Conservation (phyloP, 306 rosid species). For the Quillaja saponaria region DNA sequence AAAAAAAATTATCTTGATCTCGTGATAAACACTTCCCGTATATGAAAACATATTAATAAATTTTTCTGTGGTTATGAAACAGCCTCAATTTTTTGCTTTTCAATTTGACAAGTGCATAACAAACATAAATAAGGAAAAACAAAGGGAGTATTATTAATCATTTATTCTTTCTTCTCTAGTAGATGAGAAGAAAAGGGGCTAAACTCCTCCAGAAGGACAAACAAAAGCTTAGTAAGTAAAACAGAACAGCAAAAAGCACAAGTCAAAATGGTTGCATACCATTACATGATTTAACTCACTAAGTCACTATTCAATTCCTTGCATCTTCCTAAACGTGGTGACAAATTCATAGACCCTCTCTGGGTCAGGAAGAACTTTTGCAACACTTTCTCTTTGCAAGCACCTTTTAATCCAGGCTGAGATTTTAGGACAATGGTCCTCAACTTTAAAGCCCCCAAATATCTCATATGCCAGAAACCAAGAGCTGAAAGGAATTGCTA, state of each 20-base stretch:
- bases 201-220: not conserved
- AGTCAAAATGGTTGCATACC: too few species aligned
- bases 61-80: too few species aligned
- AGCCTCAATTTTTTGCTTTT: too few species aligned
- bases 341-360: constrained; percentile 33
- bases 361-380: constrained; percentile 34
- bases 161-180: not conserved
- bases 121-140: too few species aligned
- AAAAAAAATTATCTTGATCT: too few species aligned
- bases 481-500: constrained; percentile 30
- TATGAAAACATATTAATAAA: too few species aligned
- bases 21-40: too few species aligned
- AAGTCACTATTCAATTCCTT: constrained; percentile 26
- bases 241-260: too few species aligned
- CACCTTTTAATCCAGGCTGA: constrained; percentile 46
- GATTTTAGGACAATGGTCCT: constrained; percentile 40
- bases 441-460: constrained; percentile 40
- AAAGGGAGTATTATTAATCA: too few species aligned
- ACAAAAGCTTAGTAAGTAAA: not conserved
- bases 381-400: constrained; percentile 31
- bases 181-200: not conserved
- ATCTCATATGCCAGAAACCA: constrained; percentile 48
- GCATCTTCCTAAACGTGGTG: constrained; percentile 25
- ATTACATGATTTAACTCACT: not conserved
- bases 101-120: too few species aligned